Evolutionary conservation across 805 yeast genomes (phyloP), one percentile per base, ranked within the genome.

Genomic region (Sugiyamaella marilandica): DNA sequence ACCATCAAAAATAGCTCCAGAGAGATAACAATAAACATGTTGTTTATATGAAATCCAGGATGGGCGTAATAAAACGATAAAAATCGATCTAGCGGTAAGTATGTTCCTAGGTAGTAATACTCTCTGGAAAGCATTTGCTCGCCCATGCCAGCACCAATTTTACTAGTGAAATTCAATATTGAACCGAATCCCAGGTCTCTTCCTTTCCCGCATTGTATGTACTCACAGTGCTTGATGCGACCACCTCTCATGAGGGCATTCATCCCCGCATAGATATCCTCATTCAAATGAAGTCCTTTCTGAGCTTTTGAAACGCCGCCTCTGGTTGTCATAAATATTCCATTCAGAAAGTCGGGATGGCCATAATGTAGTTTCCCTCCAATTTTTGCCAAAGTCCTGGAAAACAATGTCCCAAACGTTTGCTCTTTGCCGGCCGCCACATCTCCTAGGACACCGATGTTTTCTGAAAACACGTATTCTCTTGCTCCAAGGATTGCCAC

Each of bases 71-170:
- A 87, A 67, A 87, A 86, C 0, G 92, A 83, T 54, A 86, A 70
- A 71, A 87, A 86, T 61, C 94, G 74, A 63, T 87, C 94, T 56
- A 86, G 70, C 1, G 92, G 89, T 35, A 87, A 71, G 57, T 84
- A 88, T 2, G 90, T 82, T 1, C 91, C 86, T 56, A 87, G 73
- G 64, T 86, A 85, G 67, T 80, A 87, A 68, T 86, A 86, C 65
- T 87, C 95, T 61, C 95, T 75, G 2, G 92, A 85, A 52, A 87
- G 74, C 80, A 85, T 82, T 65, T 87, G 95, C 63, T 87, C 95
- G 46, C 94, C 92, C 95, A 87, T 87, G 54, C 94, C 95, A 51
- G 94, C 88, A 45, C 95, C 95, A 67, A 87, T 86, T 64, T 87
- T 87, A 19, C 92, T 84, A 5, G 87, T 85, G 70, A 87, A 87